Evolutionary conservation across 129 eudicot species (phyloP).

Genomic region (Arctium minus): DNA sequence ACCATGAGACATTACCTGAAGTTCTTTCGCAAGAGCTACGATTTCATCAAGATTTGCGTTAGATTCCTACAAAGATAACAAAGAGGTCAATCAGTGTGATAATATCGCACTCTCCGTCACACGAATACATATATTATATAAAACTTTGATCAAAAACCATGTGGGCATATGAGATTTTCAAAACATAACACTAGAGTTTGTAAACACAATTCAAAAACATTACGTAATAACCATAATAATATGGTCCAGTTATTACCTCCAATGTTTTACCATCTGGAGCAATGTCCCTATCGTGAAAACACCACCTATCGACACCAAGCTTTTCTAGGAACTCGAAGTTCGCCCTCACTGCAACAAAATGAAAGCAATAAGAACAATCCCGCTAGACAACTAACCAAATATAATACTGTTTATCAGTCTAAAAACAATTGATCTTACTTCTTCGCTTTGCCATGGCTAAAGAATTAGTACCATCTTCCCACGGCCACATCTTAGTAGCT

Average conservation of each 20-base stretch:
- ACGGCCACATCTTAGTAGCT: constrained; percentile 91
- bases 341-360: constrained; percentile 78
- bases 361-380: background rate
- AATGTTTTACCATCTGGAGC: constrained; percentile 94
- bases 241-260: constrained; percentile 48
- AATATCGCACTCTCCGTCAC: background rate
- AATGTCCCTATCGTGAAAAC: constrained; percentile 96
- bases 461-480: constrained; percentile 99
- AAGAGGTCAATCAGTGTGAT: background rate
- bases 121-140: background rate
- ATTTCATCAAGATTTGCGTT: constrained; percentile 96
- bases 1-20: constrained; percentile 57
- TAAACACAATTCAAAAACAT: too few relatives aligned
- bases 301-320: constrained; percentile 95
- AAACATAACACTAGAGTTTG: background rate
- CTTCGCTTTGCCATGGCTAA: constrained; percentile 96
- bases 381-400: background rate
- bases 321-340: constrained; percentile 93
- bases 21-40: constrained; percentile 93
- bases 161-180: background rate
- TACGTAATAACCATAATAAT: background rate
- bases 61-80: constrained; percentile 55
- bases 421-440: constrained; percentile 47
- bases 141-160: background rate
- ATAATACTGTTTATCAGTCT: background rate